phyloP scores from a whole-genome alignment of 2,329 filamentous ascomycete species.

The Tolypocladium cylindrosporum region DNA sequence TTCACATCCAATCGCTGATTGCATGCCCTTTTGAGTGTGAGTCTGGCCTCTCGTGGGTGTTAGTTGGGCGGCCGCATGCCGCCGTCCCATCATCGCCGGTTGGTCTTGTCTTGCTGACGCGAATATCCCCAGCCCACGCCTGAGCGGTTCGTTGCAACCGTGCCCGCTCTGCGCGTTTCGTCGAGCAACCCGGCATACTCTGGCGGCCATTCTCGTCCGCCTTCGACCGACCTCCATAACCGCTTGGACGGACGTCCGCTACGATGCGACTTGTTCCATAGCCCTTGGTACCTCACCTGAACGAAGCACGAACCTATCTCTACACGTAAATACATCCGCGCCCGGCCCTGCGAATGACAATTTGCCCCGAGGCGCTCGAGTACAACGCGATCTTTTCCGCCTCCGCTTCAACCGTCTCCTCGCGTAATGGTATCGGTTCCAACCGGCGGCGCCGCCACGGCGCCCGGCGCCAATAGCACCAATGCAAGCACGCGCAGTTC shows the following conservation, averaged over 20 bases:
- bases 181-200: neutral
- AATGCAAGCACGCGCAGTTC: slow-evolving; percentile 43
- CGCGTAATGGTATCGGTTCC: slow-evolving; percentile 29
- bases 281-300: slow-evolving; percentile 5
- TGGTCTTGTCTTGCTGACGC: slow-evolving; percentile 1
- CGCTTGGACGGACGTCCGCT: slow-evolving; percentile 5
- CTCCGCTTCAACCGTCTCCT: slow-evolving; percentile 3
- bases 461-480: slow-evolving; percentile 27
- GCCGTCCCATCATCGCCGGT: neutral
- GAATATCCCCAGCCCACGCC: neutral
- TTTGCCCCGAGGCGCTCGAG: neutral
- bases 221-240: neutral
- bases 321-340: neutral
- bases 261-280: slow-evolving; percentile 11
- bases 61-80: slow-evolving; percentile 2
- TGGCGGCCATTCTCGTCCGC: neutral
- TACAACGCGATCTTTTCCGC: slow-evolving; percentile 4
- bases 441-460: slow-evolving; percentile 25
- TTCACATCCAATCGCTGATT: slow-evolving; percentile 1
- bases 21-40: slow-evolving; percentile 1
- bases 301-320: neutral
- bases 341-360: neutral
- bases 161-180: neutral
- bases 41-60: slow-evolving; percentile 3
- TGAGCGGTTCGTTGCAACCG: neutral